A percentile compares a stretch with the other conserved stretches of the same genome.
Conservation (phyloP, 208 protist genomes). For the Leishmania turanica region DNA sequence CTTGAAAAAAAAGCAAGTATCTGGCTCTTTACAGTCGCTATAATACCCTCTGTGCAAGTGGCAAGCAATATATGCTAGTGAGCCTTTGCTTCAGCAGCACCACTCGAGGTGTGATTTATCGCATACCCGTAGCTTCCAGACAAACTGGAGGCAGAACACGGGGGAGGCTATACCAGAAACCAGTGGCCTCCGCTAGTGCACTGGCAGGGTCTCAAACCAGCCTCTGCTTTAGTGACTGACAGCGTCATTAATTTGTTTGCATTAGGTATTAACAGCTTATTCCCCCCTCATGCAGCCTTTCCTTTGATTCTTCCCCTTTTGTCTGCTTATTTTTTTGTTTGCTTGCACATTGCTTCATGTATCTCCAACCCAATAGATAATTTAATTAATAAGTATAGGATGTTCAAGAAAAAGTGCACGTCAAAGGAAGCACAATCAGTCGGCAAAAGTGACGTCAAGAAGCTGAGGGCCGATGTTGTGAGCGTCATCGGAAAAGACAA, state of each 20-base stretch:
- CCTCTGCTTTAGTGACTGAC: background rate
- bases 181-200: background rate
- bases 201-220: background rate
- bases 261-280: background rate
- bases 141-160: background rate
- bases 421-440: constrained; percentile 48
- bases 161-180: background rate
- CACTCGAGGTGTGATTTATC: background rate
- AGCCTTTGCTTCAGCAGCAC: background rate
- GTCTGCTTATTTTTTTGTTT: background rate
- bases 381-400: constrained; percentile 4
- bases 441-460: constrained; percentile 57
- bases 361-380: background rate
- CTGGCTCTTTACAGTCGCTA: background rate
- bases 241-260: background rate
- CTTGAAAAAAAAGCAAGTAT: background rate
- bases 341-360: no score
- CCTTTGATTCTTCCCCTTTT: background rate
- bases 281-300: background rate
- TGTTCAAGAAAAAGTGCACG: constrained; percentile 74
- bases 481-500: constrained; percentile 45
- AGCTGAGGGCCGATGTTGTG: constrained; percentile 42
- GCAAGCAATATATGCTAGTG: background rate
- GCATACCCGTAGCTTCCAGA: background rate
- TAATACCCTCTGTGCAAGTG: background rate